These are phyloP conservation scores for Starmerella lactis-condensi DNA, from an alignment of 805 yeast species.

Conservation along the genomic window DNA sequence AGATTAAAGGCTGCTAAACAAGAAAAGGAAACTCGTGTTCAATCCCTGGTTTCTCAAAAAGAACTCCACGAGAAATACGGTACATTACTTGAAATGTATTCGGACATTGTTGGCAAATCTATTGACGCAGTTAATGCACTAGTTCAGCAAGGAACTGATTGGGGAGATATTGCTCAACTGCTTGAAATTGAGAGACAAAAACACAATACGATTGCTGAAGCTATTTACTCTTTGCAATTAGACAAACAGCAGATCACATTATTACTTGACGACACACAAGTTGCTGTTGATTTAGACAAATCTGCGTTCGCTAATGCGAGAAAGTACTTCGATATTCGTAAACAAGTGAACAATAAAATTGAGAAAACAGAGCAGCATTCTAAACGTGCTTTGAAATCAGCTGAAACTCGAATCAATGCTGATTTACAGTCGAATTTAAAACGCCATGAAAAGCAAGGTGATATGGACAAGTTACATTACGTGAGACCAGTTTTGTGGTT, in stretches of 20 bases:
- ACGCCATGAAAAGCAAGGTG: conserved; percentile 32
- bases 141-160: conserved; percentile 74
- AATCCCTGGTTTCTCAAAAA: conserved; percentile 45
- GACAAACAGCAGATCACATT: conserved; percentile 48
- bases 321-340: conserved; percentile 57
- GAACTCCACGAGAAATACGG: conserved; percentile 49
- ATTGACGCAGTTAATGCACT: conserved; percentile 45
- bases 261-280: conserved; percentile 35
- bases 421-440: conserved; percentile 47
- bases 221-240: conserved; percentile 49
- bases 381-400: conserved; percentile 57
- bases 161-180: conserved; percentile 70
- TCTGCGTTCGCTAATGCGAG: conserved; percentile 85
- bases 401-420: conserved; percentile 54
- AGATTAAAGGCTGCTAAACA: conserved; percentile 54
- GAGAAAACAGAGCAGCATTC: conserved; percentile 64
- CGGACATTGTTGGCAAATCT: conserved; percentile 55
- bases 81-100: conserved; percentile 47
- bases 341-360: conserved; percentile 58
- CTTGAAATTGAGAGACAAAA: conserved; percentile 50
- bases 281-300: conserved; percentile 45
- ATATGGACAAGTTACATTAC: conserved; percentile 29
- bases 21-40: conserved; percentile 55
- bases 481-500: conserved; percentile 70
- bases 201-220: conserved; percentile 43